phyloP scores from a whole-genome alignment of 345 rosid species.

The Aquilaria yunnanensis region DNA sequence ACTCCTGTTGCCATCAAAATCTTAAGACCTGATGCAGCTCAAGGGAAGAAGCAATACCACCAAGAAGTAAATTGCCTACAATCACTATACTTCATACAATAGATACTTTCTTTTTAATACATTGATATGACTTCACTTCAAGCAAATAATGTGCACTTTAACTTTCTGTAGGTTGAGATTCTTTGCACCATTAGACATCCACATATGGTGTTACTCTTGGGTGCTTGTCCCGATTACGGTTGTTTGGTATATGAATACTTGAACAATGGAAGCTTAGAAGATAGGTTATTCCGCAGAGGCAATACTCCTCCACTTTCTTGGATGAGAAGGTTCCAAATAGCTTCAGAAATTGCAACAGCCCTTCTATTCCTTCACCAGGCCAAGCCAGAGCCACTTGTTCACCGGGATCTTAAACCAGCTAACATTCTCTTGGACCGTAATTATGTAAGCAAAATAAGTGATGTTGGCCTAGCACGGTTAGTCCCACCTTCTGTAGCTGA shows the following conservation, averaged over 20 bases:
- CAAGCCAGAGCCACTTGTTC: slow-evolving; percentile 96
- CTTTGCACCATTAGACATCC: slow-evolving; percentile 85
- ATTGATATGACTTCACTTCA: not conserved
- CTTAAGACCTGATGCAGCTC: slow-evolving; percentile 83
- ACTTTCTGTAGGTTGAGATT: slow-evolving; percentile 60
- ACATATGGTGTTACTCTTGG: slow-evolving; percentile 88
- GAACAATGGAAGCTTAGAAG: slow-evolving; percentile 82
- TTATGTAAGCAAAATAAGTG: slow-evolving; percentile 85
- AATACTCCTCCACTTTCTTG: slow-evolving; percentile 67
- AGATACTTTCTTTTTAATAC: not conserved
- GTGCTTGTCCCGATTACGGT: slow-evolving; percentile 92
- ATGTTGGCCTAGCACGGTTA: slow-evolving; percentile 88
- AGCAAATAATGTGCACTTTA: slow-evolving; percentile 8
- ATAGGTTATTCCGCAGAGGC: slow-evolving; percentile 59
- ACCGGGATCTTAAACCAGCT: slow-evolving; percentile 90
- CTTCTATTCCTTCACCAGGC: slow-evolving; percentile 91
- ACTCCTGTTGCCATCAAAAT: slow-evolving; percentile 89
- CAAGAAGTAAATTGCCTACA: slow-evolving; percentile 52
- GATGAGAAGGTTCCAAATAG: slow-evolving; percentile 60
- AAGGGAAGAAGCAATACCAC: slow-evolving; percentile 83
- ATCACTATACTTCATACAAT: slow-evolving; percentile 2
- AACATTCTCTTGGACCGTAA: slow-evolving; percentile 82
- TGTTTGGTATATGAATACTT: slow-evolving; percentile 83
- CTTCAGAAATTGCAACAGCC: slow-evolving; percentile 78
- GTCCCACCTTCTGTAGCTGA: slow-evolving; percentile 81